Evolutionary conservation across 2,329 filamentous ascomycete species (phyloP).

Genomic region (Chrysosporium queenslandicum): DNA sequence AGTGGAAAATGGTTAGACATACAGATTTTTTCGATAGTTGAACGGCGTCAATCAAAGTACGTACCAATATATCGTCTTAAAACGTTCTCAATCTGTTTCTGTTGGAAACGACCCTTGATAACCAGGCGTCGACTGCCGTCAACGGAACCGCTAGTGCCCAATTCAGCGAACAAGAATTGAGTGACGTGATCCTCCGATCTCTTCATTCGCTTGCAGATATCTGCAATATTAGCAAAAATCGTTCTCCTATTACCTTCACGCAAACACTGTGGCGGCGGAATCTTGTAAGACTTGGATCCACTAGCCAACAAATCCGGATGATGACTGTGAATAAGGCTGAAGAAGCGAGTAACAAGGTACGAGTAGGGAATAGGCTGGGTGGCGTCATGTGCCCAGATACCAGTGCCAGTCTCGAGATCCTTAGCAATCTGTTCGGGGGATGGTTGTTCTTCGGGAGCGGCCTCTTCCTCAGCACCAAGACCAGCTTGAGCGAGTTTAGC

Average conservation of each 20-base stretch:
- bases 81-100: conserved; percentile 98
- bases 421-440: conserved; percentile 49
- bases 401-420: conserved; percentile 77
- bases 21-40: too few relatives aligned
- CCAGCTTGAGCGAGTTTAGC: conserved; percentile 55
- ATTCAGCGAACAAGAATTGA: conserved; percentile 91
- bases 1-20: conserved; percentile 9
- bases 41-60: too few relatives aligned
- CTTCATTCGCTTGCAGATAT: conserved; percentile 99
- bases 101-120: conserved; percentile 99
- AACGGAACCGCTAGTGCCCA: conserved; percentile 93
- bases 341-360: conserved; percentile 82
- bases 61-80: conserved; percentile 86
- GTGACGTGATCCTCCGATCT: conserved; percentile 95
- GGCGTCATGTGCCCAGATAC: conserved; percentile 79
- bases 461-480: conserved; percentile 49
- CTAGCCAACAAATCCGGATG: conserved; percentile 90
- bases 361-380: conserved; percentile 71
- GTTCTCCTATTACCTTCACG: conserved; percentile 99
- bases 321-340: conserved; percentile 85
- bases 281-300: conserved; percentile 94
- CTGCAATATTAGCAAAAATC: conserved; percentile 96
- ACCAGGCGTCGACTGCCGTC: conserved; percentile 87
- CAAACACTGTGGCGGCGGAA: conserved; percentile 93
- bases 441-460: conserved; percentile 45